Base-by-base conservation (phyloP, 2,329 filamentous ascomycete species). In the Diplodia sapinea region DNA sequence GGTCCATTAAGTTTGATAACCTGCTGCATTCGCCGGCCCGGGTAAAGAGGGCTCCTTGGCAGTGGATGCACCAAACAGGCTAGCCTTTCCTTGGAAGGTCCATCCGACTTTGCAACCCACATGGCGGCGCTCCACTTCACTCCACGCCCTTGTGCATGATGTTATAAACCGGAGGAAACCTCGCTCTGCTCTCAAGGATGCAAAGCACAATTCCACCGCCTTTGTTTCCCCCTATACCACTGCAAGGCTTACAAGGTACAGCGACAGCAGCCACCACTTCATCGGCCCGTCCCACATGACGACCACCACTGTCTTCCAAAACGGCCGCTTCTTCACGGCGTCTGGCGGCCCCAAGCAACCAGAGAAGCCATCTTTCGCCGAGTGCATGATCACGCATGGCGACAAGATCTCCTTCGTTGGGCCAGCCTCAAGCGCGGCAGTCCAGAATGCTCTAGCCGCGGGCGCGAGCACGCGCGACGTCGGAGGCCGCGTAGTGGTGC, bases 401-500 rank as follows among this genome's bases (percentile, higher is more conserved):
- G 76, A 72, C 20, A 51, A 38, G 13, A 83, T 84, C 57, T 70
- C 71, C 9, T 78, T 82, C 69, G 75, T 84, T 40, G 82, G 82
- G 15, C 38, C 69, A 9, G 4, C 67, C 12, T 51, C 69, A 0
- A 52, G 73, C 26, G 65, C 72, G 6, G 55, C 70, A 8, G 72
- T 76, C 2, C 67, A 79, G 20, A 72, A 80, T 59, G 70, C 71
- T 0, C 29, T 49, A 11, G 75, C 75, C 26, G 70, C 56, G 20
- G 57, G 66, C 51, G 68, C 72, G 20, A 66, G 75, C 15, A 74
- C 66, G 17, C 72, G 72, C 11, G 79, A 84, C 68, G 72, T 84
- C 4, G 57, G 77, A 2, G 72, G 76, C 17, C 74, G 73, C 12
- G 73, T 81, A 43, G 78, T 87, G 7, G 75, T 87, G 1, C 85